A percentile compares a stretch with the other conserved stretches of the same genome.
Evolutionary conservation across 2,329 filamentous ascomycete species (phyloP).

Genomic region (Madurella fahalii): DNA sequence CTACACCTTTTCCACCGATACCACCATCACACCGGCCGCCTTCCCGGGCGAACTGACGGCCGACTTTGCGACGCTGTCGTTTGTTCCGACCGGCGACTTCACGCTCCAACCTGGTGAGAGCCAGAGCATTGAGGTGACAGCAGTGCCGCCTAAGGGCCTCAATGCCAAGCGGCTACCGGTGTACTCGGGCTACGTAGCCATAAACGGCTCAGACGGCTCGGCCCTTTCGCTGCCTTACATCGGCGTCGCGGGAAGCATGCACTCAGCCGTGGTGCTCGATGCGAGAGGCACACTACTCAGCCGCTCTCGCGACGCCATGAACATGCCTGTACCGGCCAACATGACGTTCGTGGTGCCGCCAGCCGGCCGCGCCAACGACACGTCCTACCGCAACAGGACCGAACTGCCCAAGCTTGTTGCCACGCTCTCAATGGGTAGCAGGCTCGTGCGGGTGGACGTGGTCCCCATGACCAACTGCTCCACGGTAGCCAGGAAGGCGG

Average conservation of each 20-base stretch:
- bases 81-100: conserved; percentile 37
- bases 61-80: conserved; percentile 40
- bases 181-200: conserved; percentile 45
- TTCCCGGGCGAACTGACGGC: conserved; percentile 45
- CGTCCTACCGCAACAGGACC: conserved; percentile 25
- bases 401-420: conserved; percentile 39
- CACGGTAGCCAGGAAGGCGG: conserved; percentile 24
- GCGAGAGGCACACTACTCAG: conserved; percentile 29
- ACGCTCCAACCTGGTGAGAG: conserved; percentile 40
- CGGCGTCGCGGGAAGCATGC: conserved; percentile 38
- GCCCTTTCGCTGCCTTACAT: conserved; percentile 38
- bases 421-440: conserved; percentile 43
- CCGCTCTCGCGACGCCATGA: conserved; percentile 21
- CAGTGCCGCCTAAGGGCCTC: conserved; percentile 37
- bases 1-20: conserved; percentile 45
- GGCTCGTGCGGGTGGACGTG: conserved; percentile 41
- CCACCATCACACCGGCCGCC: conserved; percentile 33
- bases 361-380: conserved; percentile 34
- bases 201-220: conserved; percentile 42
- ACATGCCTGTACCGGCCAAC: conserved; percentile 30
- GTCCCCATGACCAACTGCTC: conserved; percentile 35
- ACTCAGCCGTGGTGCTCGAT: conserved; percentile 34
- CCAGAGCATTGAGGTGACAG: conserved; percentile 44
- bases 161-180: conserved; percentile 41
- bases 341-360: conserved; percentile 40